Evolutionary conservation across 1,284 basidiomycete species (phyloP), one percentile per base, ranked within the genome.

Genomic region (Tilletiaria anomala): DNA sequence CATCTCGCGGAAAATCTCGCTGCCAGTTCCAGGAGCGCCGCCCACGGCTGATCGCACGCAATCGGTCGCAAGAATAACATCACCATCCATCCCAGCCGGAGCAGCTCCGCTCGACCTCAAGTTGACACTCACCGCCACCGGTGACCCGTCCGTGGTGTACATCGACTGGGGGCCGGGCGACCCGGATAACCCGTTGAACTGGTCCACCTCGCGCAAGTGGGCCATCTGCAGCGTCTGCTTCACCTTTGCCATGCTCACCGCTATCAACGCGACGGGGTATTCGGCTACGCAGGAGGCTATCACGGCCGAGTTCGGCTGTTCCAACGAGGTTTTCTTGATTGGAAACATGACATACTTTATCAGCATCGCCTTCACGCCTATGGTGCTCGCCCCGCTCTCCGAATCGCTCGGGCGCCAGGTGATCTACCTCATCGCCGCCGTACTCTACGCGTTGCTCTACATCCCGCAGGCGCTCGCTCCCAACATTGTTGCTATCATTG

Each of bases 381-480:
- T 60, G 18, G 21, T 55, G 11, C 47, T 60, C 0, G 56, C 57
- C 5, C 57, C 57, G 2, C 42, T 60, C 11, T 51, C 45, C 26
- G 57, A 60, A 33, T 45, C 50, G 16, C 52, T 49, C 31, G 57
- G 57, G 5, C 44, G 57, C 18, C 45, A 39, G 18, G 53, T 51
- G 5, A 50, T 57, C 44, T 54, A 51, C 16, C n/a, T n/a, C n/a
- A 39, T 58, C 35, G 35, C 33, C 10, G 43, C 44, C 24, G 12
- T 45, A 18, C 2, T 53, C 23, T 56, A 51, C 36, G 47, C 54
- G 18, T 17, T 63, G 10, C 47, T 58, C 35, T 58, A 47, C 35
- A 50, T 65, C 32, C 61, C 62, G 3, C 50, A 53, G 40, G 62
- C 61, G 15, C 50, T 63, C 4, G 56, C 58, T 14, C 43, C 50